A percentile compares a stretch with the other conserved stretches of the same genome.
These are phyloP conservation scores for Pleurotus djamor DNA, from an alignment of 768 basidiomycete genomes.

Conservation along the genomic window DNA sequence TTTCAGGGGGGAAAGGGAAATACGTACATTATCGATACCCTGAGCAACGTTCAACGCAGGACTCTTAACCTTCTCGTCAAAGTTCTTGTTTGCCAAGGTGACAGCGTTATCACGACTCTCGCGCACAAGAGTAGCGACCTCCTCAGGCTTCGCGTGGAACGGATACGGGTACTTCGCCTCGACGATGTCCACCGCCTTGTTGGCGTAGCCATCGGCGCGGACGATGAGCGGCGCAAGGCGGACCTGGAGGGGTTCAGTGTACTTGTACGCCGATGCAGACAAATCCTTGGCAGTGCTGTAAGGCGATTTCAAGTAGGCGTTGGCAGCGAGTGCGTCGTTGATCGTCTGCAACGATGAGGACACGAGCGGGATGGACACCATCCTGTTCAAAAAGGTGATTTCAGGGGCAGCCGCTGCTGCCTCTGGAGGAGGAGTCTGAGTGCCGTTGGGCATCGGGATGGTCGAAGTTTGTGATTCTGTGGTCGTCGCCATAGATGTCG, in stretches of 20 bases:
- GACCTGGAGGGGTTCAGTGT: slow-evolving; percentile 63
- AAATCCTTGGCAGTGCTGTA: slow-evolving; percentile 66
- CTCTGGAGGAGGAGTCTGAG: slow-evolving; percentile 15
- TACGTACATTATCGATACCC: slow-evolving; percentile 71
- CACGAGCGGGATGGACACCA: slow-evolving; percentile 74
- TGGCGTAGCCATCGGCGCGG: slow-evolving; percentile 63
- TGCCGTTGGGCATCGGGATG: slow-evolving; percentile 13
- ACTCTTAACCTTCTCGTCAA: slow-evolving; percentile 63
- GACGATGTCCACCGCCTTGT: slow-evolving; percentile 74
- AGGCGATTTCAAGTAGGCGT: slow-evolving; percentile 59
- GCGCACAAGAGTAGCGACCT: slow-evolving; percentile 60
- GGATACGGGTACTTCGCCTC: slow-evolving; percentile 74
- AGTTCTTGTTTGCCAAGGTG: slow-evolving; percentile 49
- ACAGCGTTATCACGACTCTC: slow-evolving; percentile 46
- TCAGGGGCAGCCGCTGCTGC: slow-evolving; percentile 36
- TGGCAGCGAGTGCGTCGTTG: slow-evolving; percentile 55
- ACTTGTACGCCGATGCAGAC: slow-evolving; percentile 55
- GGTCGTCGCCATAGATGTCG: slow-evolving; percentile 15
- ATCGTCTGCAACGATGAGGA: slow-evolving; percentile 60
- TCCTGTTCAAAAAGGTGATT: slow-evolving; percentile 58
- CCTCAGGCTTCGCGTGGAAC: slow-evolving; percentile 72
- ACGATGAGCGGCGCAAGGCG: slow-evolving; percentile 65
- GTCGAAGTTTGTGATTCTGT: slow-evolving; percentile 18
- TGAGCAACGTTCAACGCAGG: slow-evolving; percentile 63
- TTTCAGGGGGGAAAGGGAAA: slow-evolving; percentile 13